phyloP scores from a whole-genome alignment of 1,284 basidiomycete species.

The Stygiomarasmius scandens region DNA sequence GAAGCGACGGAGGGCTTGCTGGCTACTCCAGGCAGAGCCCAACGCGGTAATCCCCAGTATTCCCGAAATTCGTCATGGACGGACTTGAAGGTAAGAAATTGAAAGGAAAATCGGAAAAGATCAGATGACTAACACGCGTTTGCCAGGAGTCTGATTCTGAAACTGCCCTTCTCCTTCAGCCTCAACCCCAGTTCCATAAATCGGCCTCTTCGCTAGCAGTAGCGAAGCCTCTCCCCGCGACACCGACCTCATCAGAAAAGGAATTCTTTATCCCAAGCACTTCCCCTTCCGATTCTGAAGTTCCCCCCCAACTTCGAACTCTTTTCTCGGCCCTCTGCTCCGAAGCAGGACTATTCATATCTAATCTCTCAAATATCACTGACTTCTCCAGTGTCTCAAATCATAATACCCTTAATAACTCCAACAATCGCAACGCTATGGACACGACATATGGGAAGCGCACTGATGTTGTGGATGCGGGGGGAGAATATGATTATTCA shows the following conservation, averaged over 20 bases:
- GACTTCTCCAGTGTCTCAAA: neutral
- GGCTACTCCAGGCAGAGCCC: slow-evolving; percentile 1
- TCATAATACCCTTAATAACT: neutral
- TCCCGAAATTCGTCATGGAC: slow-evolving; percentile 3
- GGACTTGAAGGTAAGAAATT: neutral
- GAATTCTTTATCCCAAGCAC: slow-evolving; percentile 20
- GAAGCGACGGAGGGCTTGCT: slow-evolving; percentile 17
- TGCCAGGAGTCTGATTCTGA: neutral
- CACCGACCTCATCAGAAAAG: slow-evolving; percentile 7
- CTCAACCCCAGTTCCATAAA: neutral
- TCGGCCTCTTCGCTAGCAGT: neutral
- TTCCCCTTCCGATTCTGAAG: slow-evolving; percentile 16
- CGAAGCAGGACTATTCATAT: slow-evolving; percentile 9
- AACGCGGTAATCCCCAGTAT: slow-evolving; percentile 2
- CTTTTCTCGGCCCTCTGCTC: slow-evolving; percentile 7
- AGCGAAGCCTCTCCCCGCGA: neutral
- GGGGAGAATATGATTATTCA: slow-evolving; percentile 64
- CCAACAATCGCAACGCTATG: slow-evolving; percentile 28
- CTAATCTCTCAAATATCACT: neutral
- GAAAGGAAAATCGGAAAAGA: no score
- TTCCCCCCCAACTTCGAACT: slow-evolving; percentile 12
- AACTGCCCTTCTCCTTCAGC: neutral
- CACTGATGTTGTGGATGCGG: slow-evolving; percentile 67
- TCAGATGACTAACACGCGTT: neutral
- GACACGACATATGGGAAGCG: slow-evolving; percentile 49